phyloP scores from a whole-genome alignment of 768 basidiomycete species.

The Pholiota microspora region DNA sequence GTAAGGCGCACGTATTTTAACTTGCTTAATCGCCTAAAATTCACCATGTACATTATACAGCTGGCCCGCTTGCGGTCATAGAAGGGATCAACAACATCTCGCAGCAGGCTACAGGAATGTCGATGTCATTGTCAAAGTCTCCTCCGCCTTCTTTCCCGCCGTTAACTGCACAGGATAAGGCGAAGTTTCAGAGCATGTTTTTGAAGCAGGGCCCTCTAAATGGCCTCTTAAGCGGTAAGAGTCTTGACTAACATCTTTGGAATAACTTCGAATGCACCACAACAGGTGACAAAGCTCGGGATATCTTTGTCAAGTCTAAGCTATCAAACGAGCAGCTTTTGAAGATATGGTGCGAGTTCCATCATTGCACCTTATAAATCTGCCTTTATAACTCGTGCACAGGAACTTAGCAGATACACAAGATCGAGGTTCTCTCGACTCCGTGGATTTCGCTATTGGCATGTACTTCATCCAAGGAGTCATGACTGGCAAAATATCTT shows the following conservation, averaged over 20 bases:
- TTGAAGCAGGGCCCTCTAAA: constrained; percentile 65
- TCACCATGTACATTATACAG: constrained; percentile 38
- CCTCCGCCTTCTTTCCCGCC: constrained; percentile 61
- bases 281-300: constrained; percentile 84
- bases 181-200: constrained; percentile 84
- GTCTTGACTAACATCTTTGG: not conserved
- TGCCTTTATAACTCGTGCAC: constrained; percentile 3
- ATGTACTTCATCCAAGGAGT: constrained; percentile 96
- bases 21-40: constrained; percentile 3
- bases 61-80: constrained; percentile 81
- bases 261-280: not conserved
- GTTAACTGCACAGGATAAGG: constrained; percentile 75
- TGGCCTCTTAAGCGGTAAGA: constrained; percentile 72
- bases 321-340: constrained; percentile 83
- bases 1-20: constrained; percentile 45
- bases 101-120: constrained; percentile 58
- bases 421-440: constrained; percentile 84
- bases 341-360: constrained; percentile 80
- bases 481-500: constrained; percentile 76
- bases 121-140: constrained; percentile 61
- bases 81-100: constrained; percentile 61
- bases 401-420: constrained; percentile 97
- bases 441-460: constrained; percentile 89
- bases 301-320: constrained; percentile 89
- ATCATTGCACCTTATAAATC: not conserved